Percentiles rank a stretch among this genome's conserved stretches.
These are phyloP conservation scores for Talaromyces liani DNA, from an alignment of 495 filamentous ascomycete genomes.

Conservation along the genomic window DNA sequence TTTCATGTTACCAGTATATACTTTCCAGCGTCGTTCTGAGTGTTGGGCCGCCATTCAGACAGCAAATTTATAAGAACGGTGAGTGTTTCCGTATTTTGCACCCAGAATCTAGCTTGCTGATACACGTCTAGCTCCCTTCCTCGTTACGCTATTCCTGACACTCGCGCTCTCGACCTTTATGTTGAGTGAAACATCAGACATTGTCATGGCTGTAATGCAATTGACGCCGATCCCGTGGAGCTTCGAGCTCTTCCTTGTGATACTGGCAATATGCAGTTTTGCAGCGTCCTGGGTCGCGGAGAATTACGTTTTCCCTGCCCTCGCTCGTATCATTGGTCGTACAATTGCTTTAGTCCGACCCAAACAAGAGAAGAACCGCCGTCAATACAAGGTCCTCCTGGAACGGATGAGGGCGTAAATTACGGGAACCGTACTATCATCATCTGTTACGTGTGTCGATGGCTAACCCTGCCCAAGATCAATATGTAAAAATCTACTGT, in stretches of 20 bases:
- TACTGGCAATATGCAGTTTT: conserved; percentile 61
- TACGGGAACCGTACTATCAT: background rate
- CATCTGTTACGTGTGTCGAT: background rate
- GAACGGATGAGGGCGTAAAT: conserved; percentile 57
- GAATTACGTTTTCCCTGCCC: conserved; percentile 54
- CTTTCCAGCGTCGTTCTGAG: conserved; percentile 80
- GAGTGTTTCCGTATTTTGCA: conserved; percentile 19
- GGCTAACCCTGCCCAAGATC: background rate
- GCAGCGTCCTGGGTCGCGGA: conserved; percentile 62
- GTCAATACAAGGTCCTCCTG: conserved; percentile 75
- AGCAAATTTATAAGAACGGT: conserved; percentile 75
- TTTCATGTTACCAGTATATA: conserved; percentile 93
- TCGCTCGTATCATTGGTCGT: conserved; percentile 63
- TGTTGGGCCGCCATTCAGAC: conserved; percentile 82
- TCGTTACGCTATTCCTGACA: conserved; percentile 64
- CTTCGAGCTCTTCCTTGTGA: conserved; percentile 67
- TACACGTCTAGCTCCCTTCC: conserved; percentile 59
- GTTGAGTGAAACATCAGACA: conserved; percentile 61
- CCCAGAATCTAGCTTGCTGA: background rate
- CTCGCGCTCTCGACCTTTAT: conserved; percentile 65
- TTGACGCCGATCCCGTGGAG: conserved; percentile 63
- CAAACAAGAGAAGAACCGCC: conserved; percentile 62
- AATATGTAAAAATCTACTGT: background rate
- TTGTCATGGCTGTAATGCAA: conserved; percentile 72
- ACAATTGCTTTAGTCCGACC: conserved; percentile 47